These are phyloP conservation scores for Leptodontidium sp. DNA, from an alignment of 2,329 filamentous ascomycete species.

Conservation along the genomic window DNA sequence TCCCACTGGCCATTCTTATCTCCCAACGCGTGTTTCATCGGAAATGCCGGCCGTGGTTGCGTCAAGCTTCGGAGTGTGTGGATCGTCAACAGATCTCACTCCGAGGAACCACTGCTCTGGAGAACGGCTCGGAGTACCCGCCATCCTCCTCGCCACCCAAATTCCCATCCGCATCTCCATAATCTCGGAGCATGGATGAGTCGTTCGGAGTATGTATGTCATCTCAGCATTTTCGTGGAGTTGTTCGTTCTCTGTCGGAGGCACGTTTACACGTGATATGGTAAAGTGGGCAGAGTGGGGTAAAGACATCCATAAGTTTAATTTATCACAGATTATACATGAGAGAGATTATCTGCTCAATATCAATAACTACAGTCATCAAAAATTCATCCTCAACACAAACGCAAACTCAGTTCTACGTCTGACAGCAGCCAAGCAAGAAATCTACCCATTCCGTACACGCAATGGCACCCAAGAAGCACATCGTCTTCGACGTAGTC, in stretches of 20 bases:
- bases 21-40: neutral
- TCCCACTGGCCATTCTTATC: neutral
- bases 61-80: constrained; percentile 4
- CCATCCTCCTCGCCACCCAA: neutral
- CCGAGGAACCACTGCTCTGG: constrained; percentile 2
- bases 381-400: neutral
- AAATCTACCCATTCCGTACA: neutral
- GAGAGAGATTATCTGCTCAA: no score
- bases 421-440: neutral
- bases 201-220: neutral
- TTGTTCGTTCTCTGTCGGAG: neutral
- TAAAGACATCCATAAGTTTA: no score
- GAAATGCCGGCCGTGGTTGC: neutral
- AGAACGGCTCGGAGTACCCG: neutral
- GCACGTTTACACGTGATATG: constrained; percentile 9
- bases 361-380: no score
- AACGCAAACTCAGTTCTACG: neutral
- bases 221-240: neutral
- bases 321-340: no score
- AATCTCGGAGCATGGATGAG: neutral
- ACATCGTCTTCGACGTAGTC: constrained; percentile 61
- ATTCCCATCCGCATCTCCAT: neutral
- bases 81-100: neutral
- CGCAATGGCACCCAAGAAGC: constrained; percentile 45
- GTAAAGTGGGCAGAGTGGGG: constrained; percentile 8